phyloP scores from a whole-genome alignment of 805 yeast species.

The Hanseniaspora lachancei region DNA sequence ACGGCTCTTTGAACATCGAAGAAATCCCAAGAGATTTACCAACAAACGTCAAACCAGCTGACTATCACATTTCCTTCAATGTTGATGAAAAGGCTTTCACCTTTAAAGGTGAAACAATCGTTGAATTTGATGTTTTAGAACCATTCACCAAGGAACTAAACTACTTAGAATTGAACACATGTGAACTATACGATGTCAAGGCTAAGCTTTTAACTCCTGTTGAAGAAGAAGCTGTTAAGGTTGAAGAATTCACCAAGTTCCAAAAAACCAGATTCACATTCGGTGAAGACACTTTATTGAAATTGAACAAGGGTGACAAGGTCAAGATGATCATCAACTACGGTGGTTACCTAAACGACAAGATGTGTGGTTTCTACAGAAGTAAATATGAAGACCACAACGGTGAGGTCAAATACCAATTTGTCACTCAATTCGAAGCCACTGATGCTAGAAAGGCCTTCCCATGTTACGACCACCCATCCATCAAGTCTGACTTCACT shows the following conservation, averaged over 20 bases:
- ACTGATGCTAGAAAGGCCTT: slow-evolving; percentile 79
- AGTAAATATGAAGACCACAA: slow-evolving; percentile 47
- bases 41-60: slow-evolving; percentile 52
- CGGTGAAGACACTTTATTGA: slow-evolving; percentile 25
- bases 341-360: slow-evolving; percentile 54
- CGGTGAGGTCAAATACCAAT: slow-evolving; percentile 56
- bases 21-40: slow-evolving; percentile 32
- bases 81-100: slow-evolving; percentile 49
- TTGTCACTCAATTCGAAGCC: slow-evolving; percentile 78
- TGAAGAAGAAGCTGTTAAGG: slow-evolving; percentile 27
- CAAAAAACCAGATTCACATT: slow-evolving; percentile 57
- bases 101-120: slow-evolving; percentile 42
- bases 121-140: slow-evolving; percentile 43
- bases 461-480: slow-evolving; percentile 79
- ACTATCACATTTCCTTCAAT: slow-evolving; percentile 56
- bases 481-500: slow-evolving; percentile 60
- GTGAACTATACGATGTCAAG: slow-evolving; percentile 50
- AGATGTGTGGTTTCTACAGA: slow-evolving; percentile 75
- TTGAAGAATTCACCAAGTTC: slow-evolving; percentile 29
- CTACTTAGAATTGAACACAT: slow-evolving; percentile 42
- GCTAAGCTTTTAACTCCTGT: slow-evolving; percentile 27
- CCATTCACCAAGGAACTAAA: slow-evolving; percentile 24
- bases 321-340: slow-evolving; percentile 39
- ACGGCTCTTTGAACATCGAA: slow-evolving; percentile 7
- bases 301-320: slow-evolving; percentile 28